Conservation (phyloP, 345 rosid genomes). For the Hirschfeldia incana region DNA sequence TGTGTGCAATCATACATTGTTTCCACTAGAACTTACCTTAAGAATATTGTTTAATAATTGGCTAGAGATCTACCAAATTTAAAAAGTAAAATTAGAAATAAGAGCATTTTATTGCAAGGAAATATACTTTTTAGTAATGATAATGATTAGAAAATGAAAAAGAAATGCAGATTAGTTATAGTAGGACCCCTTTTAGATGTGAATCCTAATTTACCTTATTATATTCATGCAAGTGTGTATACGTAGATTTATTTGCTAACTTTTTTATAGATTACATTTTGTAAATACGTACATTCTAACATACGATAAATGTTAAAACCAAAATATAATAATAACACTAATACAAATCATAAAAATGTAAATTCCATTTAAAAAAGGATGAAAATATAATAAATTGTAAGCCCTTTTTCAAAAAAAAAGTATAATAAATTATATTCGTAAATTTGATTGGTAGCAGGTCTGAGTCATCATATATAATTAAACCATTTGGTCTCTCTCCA, state of each 20-base stretch:
- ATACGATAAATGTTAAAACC: background rate
- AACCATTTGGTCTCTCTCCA: background rate
- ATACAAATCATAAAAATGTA: background rate
- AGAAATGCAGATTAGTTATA: slow-evolving; percentile 6
- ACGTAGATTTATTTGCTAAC: background rate
- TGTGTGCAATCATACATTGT: slow-evolving; percentile 6
- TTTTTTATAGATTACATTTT: background rate
- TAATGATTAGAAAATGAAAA: background rate
- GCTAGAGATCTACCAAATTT: background rate
- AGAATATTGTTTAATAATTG: background rate
- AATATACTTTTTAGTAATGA: background rate
- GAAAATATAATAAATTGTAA: background rate
- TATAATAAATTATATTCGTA: background rate
- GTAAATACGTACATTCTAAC: background rate
- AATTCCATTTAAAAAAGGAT: background rate
- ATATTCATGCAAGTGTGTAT: background rate
- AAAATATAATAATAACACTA: background rate
- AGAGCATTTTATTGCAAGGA: background rate
- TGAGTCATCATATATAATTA: background rate
- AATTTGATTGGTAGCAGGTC: background rate
- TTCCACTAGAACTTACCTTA: slow-evolving; percentile 17
- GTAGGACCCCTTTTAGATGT: slow-evolving; percentile 12
- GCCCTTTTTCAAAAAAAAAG: too few relatives aligned
- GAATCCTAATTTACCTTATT: background rate
- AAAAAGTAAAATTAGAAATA: background rate